phyloP scores from a whole-genome alignment of 2,329 filamentous ascomycete genomes.

The Dactylellina parvicollis region DNA sequence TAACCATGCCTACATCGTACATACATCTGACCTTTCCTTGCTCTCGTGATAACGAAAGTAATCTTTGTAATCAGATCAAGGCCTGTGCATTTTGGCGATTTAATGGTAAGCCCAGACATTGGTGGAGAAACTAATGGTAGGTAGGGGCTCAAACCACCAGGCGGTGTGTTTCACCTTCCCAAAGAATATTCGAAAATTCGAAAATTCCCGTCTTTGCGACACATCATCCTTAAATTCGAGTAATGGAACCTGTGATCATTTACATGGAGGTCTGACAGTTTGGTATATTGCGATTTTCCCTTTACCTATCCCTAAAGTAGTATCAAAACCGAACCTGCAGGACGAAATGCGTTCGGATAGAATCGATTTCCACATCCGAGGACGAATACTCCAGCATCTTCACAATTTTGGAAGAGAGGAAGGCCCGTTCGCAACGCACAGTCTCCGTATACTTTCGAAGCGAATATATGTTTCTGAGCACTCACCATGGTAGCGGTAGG shows the following conservation, averaged over 20 bases:
- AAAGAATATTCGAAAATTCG: constrained; percentile 1
- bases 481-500: constrained; percentile 41
- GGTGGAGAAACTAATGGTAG: constrained; percentile 54
- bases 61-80: constrained; percentile 23
- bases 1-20: constrained; percentile 12
- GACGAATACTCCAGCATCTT: constrained; percentile 25
- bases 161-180: constrained; percentile 28
- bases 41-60: constrained; percentile 41
- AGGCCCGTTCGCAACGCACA: constrained; percentile 44
- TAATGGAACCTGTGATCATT: constrained; percentile 24
- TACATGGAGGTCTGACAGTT: constrained; percentile 7
- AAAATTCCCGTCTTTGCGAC: constrained; percentile 10
- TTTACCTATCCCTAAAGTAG: constrained; percentile 27
- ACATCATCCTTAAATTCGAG: constrained; percentile 27
- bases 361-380: constrained; percentile 15
- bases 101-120: constrained; percentile 21
- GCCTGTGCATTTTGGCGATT: constrained; percentile 4
- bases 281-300: constrained; percentile 26
- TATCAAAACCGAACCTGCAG: constrained; percentile 39
- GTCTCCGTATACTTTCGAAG: constrained; percentile 38
- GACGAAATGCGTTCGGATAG: neutral
- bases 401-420: constrained; percentile 1
- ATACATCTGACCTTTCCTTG: neutral
- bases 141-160: constrained; percentile 27
- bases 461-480: constrained; percentile 51